Percentiles rank a stretch among this genome's conserved stretches.
These are phyloP conservation scores for Magnaporthiopsis rhizophila DNA, from an alignment of 2,329 filamentous ascomycete genomes.

Conservation along the genomic window DNA sequence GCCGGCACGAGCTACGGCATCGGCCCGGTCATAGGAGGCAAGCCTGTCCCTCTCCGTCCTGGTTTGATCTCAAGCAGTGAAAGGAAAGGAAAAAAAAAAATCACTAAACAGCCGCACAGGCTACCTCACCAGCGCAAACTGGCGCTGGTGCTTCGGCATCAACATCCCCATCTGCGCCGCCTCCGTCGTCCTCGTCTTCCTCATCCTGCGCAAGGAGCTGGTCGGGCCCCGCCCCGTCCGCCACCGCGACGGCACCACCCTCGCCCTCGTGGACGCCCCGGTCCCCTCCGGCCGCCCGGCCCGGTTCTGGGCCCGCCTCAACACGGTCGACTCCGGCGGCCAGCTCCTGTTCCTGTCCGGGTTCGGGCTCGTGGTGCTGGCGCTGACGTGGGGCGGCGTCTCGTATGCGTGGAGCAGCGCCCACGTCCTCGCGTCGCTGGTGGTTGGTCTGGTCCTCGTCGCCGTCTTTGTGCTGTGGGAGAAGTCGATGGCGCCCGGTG, in stretches of 20 bases:
- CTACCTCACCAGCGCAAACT: conserved; percentile 50
- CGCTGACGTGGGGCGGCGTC: conserved; percentile 46
- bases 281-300: conserved; percentile 7
- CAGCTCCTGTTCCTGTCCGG: conserved; percentile 47
- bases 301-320: conserved; percentile 35
- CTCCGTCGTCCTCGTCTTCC: conserved; percentile 44
- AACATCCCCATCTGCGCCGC: conserved; percentile 48
- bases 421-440: conserved; percentile 38
- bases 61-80: neutral
- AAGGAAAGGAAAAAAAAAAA: neutral
- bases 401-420: conserved; percentile 42
- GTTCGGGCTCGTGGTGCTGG: conserved; percentile 44
- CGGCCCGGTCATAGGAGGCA: conserved; percentile 52
- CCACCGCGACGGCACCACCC: too few relatives aligned
- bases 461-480: conserved; percentile 40
- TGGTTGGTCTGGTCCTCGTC: conserved; percentile 35
- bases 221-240: conserved; percentile 33
- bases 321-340: conserved; percentile 49
- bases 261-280: neutral
- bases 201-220: conserved; percentile 51
- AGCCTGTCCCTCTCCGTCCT: too few relatives aligned
- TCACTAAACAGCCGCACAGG: neutral
- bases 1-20: conserved; percentile 50
- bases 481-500: conserved; percentile 43
- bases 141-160: conserved; percentile 62